Evolutionary conservation across 108 stramenopile species (phyloP).

Genomic region (Schizochytrium sp.): DNA sequence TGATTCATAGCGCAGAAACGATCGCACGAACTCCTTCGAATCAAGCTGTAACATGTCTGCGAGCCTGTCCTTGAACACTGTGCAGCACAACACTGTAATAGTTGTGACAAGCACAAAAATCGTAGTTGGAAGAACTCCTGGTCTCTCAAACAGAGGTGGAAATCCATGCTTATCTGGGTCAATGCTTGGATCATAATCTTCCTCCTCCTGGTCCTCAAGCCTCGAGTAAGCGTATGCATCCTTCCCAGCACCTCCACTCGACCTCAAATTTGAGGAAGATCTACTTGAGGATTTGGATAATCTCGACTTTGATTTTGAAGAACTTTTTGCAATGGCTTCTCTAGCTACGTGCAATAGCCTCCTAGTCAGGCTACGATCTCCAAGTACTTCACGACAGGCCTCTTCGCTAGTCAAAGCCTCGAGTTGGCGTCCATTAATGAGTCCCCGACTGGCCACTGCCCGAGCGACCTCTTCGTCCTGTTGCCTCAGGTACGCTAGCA

Average conservation of each 20-base stretch:
- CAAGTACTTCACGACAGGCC: background rate
- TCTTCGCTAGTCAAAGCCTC: background rate
- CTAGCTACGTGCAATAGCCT: background rate
- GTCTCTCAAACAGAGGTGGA: conserved; percentile 19
- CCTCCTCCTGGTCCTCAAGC: background rate
- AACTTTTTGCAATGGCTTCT: background rate
- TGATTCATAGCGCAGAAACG: background rate
- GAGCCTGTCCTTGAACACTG: background rate
- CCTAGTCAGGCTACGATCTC: conserved; percentile 14
- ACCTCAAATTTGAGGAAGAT: background rate
- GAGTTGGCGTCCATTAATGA: conserved; percentile 32
- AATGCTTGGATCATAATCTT: background rate
- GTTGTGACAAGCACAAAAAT: background rate
- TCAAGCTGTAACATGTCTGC: conserved; percentile 6
- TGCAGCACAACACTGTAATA: background rate
- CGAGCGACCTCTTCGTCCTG: background rate
- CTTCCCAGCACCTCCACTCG: background rate
- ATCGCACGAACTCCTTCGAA: background rate
- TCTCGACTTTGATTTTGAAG: background rate
- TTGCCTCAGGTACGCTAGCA: conserved; percentile 7
- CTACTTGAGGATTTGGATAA: background rate
- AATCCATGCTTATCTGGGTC: conserved; percentile 29
- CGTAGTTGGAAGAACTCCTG: background rate
- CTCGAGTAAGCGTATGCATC: background rate
- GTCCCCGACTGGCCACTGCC: conserved; percentile 34